Evolutionary conservation across 1,139 yeast genomes (phyloP).

Genomic region (Yamadazyma buinensis): DNA sequence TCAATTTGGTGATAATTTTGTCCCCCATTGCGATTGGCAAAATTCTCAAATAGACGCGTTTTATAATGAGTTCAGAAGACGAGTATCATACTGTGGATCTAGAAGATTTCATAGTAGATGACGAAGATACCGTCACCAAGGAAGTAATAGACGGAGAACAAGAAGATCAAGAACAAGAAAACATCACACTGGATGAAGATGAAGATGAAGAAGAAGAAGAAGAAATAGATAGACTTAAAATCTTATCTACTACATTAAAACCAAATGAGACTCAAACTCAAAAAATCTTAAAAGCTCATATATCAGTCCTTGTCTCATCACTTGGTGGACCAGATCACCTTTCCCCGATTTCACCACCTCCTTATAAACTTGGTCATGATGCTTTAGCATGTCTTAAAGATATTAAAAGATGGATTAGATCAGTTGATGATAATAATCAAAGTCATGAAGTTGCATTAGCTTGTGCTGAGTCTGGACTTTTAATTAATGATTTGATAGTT

Average conservation of each 20-base stretch:
- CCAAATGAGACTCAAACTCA: constrained; percentile 39
- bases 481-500: constrained; percentile 67
- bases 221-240: constrained; percentile 23
- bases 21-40: too few relatives aligned
- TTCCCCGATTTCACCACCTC: constrained; percentile 34
- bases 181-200: constrained; percentile 8
- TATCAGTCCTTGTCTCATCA: constrained; percentile 71
- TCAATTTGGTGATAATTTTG: too few relatives aligned
- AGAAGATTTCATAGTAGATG: constrained; percentile 7
- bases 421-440: constrained; percentile 71
- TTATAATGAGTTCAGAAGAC: constrained; percentile 6
- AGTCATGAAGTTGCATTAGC: constrained; percentile 84
- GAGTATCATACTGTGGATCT: constrained; percentile 4
- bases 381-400: constrained; percentile 88
- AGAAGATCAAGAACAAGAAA: constrained; percentile 17
- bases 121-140: too few relatives aligned
- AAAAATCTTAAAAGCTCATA: constrained; percentile 58
- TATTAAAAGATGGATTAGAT: constrained; percentile 78
- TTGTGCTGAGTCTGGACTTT: constrained; percentile 75
- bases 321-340: constrained; percentile 77
- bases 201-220: constrained; percentile 11
- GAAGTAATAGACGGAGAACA: constrained; percentile 7
- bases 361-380: constrained; percentile 84
- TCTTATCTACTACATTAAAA: constrained; percentile 24
- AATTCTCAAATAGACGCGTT: too few relatives aligned